Conservation (phyloP, 371 early-diverging fungal genomes). For the Syncephalis plumigaleata region DNA sequence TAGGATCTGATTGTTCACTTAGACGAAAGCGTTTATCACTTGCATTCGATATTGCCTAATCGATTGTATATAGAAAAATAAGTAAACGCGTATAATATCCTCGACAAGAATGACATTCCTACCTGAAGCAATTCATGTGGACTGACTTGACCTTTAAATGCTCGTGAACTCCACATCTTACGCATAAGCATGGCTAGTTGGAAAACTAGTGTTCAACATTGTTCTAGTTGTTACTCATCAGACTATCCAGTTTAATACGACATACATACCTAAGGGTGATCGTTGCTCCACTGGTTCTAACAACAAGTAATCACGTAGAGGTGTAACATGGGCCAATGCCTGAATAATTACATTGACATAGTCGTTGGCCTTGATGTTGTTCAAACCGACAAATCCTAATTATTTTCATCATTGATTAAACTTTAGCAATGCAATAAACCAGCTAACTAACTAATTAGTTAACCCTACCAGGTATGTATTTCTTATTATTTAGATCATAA, state of each 20-base stretch:
- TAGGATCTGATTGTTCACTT: slow-evolving; percentile 70
- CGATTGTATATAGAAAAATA: too few relatives aligned
- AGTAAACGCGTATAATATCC: too few relatives aligned
- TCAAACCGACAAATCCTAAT: slow-evolving; percentile 82
- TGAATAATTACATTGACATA: slow-evolving; percentile 91
- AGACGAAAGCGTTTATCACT: slow-evolving; percentile 67
- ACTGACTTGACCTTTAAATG: slow-evolving; percentile 91
- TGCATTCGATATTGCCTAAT: slow-evolving; percentile 64
- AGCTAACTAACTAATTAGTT: background rate
- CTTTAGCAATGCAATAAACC: slow-evolving; percentile 1
- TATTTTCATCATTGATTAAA: too few relatives aligned
- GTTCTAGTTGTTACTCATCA: background rate
- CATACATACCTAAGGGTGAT: background rate
- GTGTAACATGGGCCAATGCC: slow-evolving; percentile 74
- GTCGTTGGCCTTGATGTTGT: slow-evolving; percentile 92
- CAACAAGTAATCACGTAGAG: slow-evolving; percentile 74
- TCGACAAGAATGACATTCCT: too few relatives aligned
- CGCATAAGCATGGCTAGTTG: slow-evolving; percentile 64
- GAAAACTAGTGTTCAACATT: slow-evolving; percentile 25
- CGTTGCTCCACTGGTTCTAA: slow-evolving; percentile 33
- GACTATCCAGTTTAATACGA: background rate
- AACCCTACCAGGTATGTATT: slow-evolving; percentile 62
- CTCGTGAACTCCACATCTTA: slow-evolving; percentile 87
- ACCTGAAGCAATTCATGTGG: slow-evolving; percentile 90
- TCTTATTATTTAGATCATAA: slow-evolving; percentile 73